A percentile compares a stretch with the other conserved stretches of the same genome.
Evolutionary conservation across 495 filamentous ascomycete species (phyloP).

Genomic region (Bryoglossum gracile): DNA sequence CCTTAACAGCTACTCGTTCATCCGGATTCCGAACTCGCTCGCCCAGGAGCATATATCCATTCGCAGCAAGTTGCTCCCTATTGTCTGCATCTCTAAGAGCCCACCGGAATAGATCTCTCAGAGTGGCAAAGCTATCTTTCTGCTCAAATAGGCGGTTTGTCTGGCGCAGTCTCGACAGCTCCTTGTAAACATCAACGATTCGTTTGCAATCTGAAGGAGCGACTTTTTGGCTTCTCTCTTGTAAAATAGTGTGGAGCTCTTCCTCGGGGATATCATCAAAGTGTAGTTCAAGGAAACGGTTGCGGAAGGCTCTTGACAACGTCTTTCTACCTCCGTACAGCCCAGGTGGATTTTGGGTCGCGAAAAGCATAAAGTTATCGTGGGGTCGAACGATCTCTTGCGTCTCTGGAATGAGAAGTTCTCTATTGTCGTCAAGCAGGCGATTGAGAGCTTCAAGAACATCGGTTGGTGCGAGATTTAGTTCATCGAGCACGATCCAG

Average conservation of each 20-base stretch:
- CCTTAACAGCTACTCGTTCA: conserved; percentile 75
- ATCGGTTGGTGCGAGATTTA: conserved; percentile 94
- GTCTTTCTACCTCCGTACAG: conserved; percentile 92
- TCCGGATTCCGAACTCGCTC: conserved; percentile 90
- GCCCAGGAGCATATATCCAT: conserved; percentile 92
- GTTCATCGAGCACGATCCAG: conserved; percentile 96
- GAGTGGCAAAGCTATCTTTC: conserved; percentile 93
- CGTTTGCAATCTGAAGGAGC: conserved; percentile 83
- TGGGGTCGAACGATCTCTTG: conserved; percentile 90
- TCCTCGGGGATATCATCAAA: conserved; percentile 97
- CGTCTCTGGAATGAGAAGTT: conserved; percentile 93
- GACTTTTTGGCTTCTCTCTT: conserved; percentile 74
- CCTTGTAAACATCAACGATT: conserved; percentile 92
- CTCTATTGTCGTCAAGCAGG: conserved; percentile 93
- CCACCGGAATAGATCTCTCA: conserved; percentile 96
- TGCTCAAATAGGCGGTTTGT: conserved; percentile 89
- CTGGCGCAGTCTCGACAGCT: conserved; percentile 82
- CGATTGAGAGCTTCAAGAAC: conserved; percentile 93
- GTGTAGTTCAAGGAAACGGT: conserved; percentile 93
- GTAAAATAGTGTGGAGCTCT: conserved; percentile 88
- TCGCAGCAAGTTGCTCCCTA: conserved; percentile 78
- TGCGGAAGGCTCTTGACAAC: conserved; percentile 88
- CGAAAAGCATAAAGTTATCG: conserved; percentile 94
- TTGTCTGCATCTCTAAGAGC: conserved; percentile 80
- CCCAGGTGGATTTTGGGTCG: conserved; percentile 97